A percentile compares a stretch with the other conserved stretches of the same genome.
Evolutionary conservation across 345 rosid genomes (phyloP).

Genomic region (Eucalyptus viminalis): DNA sequence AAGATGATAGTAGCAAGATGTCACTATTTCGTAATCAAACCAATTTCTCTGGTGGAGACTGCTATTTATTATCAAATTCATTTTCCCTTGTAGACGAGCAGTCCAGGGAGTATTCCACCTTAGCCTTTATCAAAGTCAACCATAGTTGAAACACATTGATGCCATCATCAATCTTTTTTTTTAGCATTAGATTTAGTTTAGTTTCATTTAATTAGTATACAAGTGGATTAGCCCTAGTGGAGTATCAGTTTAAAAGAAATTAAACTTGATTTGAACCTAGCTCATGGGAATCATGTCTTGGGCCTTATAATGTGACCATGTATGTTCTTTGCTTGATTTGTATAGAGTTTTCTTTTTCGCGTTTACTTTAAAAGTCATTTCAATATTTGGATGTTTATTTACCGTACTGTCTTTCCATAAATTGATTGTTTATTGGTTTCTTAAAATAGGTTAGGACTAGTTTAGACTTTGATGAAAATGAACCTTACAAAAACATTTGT

Average conservation of each 20-base stretch:
- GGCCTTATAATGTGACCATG: neutral
- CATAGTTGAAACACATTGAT: too few relatives aligned
- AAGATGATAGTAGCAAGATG: too few relatives aligned
- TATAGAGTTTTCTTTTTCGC: fast-evolving
- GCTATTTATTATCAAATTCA: too few relatives aligned
- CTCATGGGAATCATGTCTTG: neutral
- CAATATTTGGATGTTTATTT: neutral
- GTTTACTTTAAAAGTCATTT: neutral
- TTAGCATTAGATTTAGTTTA: neutral
- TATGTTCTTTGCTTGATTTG: too few relatives aligned
- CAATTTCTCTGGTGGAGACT: too few relatives aligned
- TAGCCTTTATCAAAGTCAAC: too few relatives aligned
- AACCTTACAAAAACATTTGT: neutral
- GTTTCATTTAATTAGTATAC: neutral
- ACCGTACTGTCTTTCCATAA: neutral
- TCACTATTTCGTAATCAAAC: too few relatives aligned
- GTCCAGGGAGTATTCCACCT: too few relatives aligned
- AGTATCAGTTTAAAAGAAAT: neutral
- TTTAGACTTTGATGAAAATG: neutral
- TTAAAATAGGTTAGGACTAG: neutral
- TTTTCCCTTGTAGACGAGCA: too few relatives aligned
- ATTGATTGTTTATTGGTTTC: neutral
- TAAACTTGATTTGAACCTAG: neutral
- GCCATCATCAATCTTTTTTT: too few relatives aligned
- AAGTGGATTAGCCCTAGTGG: neutral